Base-by-base conservation (phyloP, 1,284 basidiomycete species). In the Leccinum griseonigrum region DNA sequence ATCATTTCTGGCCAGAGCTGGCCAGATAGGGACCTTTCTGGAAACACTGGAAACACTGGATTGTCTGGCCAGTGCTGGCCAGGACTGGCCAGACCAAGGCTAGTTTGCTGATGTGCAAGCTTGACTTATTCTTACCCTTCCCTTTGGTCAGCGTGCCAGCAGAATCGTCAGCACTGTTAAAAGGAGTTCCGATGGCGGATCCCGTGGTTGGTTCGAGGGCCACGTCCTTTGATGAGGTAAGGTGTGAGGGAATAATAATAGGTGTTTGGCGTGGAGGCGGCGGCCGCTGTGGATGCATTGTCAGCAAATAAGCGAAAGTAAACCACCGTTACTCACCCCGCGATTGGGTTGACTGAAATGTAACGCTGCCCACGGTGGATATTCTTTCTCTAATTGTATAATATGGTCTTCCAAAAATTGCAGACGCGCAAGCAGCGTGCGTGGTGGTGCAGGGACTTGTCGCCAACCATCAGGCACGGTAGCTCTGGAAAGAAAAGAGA, bases 271-370 rank as follows among this genome's bases (percentile, higher is more conserved):
- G 85, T 11, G 88, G 89, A 8, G 89, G 87, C n/a, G 88, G 86
- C 2, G 90, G 90, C 90, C 90, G 91, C 90, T 91, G 66, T 56
- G 31, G 57, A 51, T 14, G 50, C 55, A 10, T 38, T 57, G 56
- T 59, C 60, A 67, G 54, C 26, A 10, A 58, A 63, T 31, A 13
- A 14, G 32, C 13, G 26, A 36, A 43, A 51, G 18, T n/a, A 56
- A 38, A 40, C 13, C 28, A 26, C 48, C 31, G 46, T 56, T n/a
- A 81, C 88, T 57, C 76, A 92, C 91, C 18, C 86, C 88, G 60
- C 91, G 84, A 69, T 85, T 82, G 3, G 91, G 90, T 69, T 92
- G 90, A 63, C 88, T 91, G 70, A 92, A 92, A 69, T 92, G 90
- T 26, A 92, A 75, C 9, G 90, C 90, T 0, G 90, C 89, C 90